These are phyloP conservation scores for Fraxinus paxiana DNA, from an alignment of 305 asterid species.

Conservation along the genomic window DNA sequence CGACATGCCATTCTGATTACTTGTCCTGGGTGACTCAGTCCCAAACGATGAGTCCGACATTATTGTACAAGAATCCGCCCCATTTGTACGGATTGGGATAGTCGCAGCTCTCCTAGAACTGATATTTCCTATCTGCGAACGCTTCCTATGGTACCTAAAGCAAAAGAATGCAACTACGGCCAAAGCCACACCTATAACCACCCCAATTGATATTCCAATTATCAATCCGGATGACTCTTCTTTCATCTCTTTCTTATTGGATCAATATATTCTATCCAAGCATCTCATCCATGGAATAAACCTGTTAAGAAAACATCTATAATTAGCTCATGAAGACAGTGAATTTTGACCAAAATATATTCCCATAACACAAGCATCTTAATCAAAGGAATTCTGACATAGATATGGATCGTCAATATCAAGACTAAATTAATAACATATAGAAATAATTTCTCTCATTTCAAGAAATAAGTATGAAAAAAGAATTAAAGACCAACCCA, in stretches of 20 bases:
- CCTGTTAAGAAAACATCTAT: constrained; percentile 32
- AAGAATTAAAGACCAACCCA: constrained; percentile 9
- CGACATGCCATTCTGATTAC: constrained; percentile 38
- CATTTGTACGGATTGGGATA: constrained; percentile 67
- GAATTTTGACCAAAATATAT: neutral
- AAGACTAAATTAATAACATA: neutral
- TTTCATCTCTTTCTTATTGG: constrained; percentile 49
- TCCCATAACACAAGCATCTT: neutral
- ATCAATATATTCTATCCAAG: constrained; percentile 31
- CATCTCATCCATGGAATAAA: constrained; percentile 29
- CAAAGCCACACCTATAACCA: constrained; percentile 75
- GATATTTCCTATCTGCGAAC: constrained; percentile 68
- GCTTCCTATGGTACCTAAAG: constrained; percentile 59
- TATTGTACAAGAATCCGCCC: constrained; percentile 45
- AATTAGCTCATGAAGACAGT: neutral
- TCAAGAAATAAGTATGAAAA: constrained; percentile 7
- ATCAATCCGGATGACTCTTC: constrained; percentile 62
- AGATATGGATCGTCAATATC: neutral
- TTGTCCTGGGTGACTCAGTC: constrained; percentile 65
- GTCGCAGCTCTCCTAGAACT: constrained; percentile 82
- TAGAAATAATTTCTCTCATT: neutral
- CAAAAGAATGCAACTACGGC: constrained; percentile 65
- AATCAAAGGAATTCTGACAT: neutral
- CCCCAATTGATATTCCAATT: constrained; percentile 80
- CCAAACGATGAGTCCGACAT: constrained; percentile 79